Percentiles rank a stretch among this genome's conserved stretches.
These are phyloP conservation scores for Sanghuangporus sanghuang DNA, from an alignment of 1,284 basidiomycete species.

Conservation along the genomic window DNA sequence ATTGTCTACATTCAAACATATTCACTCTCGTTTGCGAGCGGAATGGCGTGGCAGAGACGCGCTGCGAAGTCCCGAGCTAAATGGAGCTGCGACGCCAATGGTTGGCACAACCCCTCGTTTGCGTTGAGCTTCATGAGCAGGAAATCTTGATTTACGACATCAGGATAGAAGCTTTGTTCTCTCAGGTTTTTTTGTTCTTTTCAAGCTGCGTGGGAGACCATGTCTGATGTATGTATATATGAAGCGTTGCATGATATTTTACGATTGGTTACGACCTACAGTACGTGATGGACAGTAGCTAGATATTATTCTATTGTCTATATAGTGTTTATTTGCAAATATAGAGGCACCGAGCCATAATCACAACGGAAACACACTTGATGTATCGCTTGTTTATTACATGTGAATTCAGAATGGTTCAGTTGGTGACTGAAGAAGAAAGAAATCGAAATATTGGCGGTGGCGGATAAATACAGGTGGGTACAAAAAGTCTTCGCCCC, in stretches of 20 bases:
- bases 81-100: constrained; percentile 8
- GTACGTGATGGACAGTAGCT: background rate
- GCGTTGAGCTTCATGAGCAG: background rate
- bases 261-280: background rate
- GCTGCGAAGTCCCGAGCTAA: constrained; percentile 6
- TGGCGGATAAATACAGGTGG: no score
- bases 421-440: no score
- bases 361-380: no score
- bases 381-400: no score
- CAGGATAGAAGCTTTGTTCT: background rate
- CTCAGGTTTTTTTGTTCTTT: background rate
- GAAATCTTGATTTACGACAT: background rate
- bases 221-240: background rate
- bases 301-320: background rate
- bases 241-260: background rate
- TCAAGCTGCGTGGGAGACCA: background rate
- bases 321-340: background rate
- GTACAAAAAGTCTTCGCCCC: no score
- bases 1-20: constrained; percentile 70
- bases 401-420: no score
- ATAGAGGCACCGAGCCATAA: no score
- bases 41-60: constrained; percentile 41
- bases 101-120: constrained; percentile 6
- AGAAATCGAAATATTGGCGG: no score
- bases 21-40: constrained; percentile 67